Evolutionary conservation across 108 stramenopile genomes (phyloP).

Genomic region (Nannochloropsis gaditana): DNA sequence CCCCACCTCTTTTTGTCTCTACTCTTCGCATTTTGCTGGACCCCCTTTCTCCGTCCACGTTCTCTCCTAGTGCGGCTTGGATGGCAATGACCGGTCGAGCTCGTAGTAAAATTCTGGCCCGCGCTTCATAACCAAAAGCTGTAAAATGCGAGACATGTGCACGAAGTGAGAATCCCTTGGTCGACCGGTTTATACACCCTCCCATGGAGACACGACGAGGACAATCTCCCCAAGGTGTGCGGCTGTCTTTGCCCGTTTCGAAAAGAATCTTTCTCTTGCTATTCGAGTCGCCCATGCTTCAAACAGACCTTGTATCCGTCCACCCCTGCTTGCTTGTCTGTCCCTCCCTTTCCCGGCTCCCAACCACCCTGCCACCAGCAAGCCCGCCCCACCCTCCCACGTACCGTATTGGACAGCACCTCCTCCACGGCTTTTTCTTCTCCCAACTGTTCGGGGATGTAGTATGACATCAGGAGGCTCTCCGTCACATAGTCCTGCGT

Average conservation of each 20-base stretch:
- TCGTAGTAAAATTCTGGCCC: background rate
- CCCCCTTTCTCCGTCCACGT: background rate
- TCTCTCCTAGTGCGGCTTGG: background rate
- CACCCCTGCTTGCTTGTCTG: no score
- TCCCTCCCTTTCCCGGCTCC: no score
- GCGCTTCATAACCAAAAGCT: constrained; percentile 12
- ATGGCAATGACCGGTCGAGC: background rate
- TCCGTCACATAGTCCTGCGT: background rate
- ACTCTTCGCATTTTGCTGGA: background rate
- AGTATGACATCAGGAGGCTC: background rate
- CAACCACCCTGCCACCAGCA: constrained; percentile 16
- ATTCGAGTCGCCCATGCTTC: no score
- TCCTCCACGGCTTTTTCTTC: background rate
- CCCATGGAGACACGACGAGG: no score
- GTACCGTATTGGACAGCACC: constrained; percentile 2
- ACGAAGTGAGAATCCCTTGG: no score
- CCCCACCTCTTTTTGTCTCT: background rate
- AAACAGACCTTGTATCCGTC: no score
- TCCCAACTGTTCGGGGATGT: background rate
- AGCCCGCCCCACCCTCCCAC: no score
- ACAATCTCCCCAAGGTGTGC: no score
- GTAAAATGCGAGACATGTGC: no score
- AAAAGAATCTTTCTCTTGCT: no score
- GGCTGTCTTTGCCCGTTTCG: no score
- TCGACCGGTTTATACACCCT: no score